Evolutionary conservation across 2,329 filamentous ascomycete species (phyloP), one percentile per base, ranked within the genome.

Genomic region (Emergomyces africanus): DNA sequence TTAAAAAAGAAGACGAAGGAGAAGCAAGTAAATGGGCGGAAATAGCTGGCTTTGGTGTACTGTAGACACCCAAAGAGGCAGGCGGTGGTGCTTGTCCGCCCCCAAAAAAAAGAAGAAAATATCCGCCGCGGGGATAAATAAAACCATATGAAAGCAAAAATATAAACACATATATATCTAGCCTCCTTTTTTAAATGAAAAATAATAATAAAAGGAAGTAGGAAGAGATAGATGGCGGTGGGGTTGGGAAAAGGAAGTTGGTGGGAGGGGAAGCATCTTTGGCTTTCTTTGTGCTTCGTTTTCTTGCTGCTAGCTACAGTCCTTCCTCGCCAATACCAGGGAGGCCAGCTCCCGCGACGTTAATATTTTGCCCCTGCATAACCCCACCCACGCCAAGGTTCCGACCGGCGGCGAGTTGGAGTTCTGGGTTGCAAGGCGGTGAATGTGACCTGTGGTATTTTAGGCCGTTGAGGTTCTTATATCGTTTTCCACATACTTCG

Each of bases 401-500:
- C 60, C 72, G 72, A 55, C 70, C 70, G 28, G 78, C 79, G 61
- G 78, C 77, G 58, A 83, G 71, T 68, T 84, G 82, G 63, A 87
- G 83, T 62, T 96, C 90, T 0, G 90, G 90, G 69, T 95, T 95
- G 77, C 91, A 96, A 57, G 88, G 87, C 28, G 90, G 87, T 14
- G 90, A 94, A 72, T 96, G 87, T 63, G 86, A 83, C 73, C 89
- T 89, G 76, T 87, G 84, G 71, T 99, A 99, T 84, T 99, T 99
- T 63, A 99, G 82, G 6, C 94, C 94, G 74, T 99, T 99, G 62
- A 99, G 75, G 70, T 99, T 99, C 84, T 99, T 99, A 78, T 99
- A 99, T 57, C 94, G 88, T 79, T 99, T 99, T 68, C 92, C 91
- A 71, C 94, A 99, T 12, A 90, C 87, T 64, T 97, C 91, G 73